Conservation (phyloP, 371 early-diverging fungal species). For the Syncephalastrum monosporum region DNA sequence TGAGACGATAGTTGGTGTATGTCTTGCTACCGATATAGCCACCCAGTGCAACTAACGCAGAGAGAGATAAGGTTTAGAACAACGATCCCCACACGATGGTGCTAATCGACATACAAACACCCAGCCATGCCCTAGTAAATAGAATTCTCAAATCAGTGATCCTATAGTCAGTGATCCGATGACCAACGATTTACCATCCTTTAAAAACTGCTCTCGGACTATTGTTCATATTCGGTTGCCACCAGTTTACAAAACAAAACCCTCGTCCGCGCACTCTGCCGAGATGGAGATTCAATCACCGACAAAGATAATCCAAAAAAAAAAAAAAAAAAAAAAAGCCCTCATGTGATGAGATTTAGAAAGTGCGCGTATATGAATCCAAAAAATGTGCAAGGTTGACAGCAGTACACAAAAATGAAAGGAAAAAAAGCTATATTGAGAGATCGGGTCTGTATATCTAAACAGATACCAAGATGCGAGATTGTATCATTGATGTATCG, state of each 20-base stretch:
- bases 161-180: neutral
- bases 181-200: constrained; percentile 14
- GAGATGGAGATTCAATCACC: neutral
- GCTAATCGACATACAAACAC: constrained; percentile 13
- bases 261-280: too few relatives aligned
- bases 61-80: neutral
- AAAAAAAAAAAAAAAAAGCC: neutral
- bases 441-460: too few relatives aligned
- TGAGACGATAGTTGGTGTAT: constrained; percentile 17
- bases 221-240: constrained; percentile 15
- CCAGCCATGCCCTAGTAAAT: constrained; percentile 11
- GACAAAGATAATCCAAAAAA: constrained; percentile 1
- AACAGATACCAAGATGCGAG: too few relatives aligned
- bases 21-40: constrained; percentile 22
- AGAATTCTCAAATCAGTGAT: neutral
- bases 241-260: too few relatives aligned
- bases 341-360: too few relatives aligned
- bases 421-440: too few relatives aligned
- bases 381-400: too few relatives aligned
- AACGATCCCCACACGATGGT: neutral
- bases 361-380: too few relatives aligned
- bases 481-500: too few relatives aligned
- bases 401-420: too few relatives aligned
- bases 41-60: constrained; percentile 19
- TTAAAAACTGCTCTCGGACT: constrained; percentile 18